Evolutionary conservation across 2,329 filamentous ascomycete genomes (phyloP), one percentile per base, ranked within the genome.

Genomic region (Diaporthe sp.): DNA sequence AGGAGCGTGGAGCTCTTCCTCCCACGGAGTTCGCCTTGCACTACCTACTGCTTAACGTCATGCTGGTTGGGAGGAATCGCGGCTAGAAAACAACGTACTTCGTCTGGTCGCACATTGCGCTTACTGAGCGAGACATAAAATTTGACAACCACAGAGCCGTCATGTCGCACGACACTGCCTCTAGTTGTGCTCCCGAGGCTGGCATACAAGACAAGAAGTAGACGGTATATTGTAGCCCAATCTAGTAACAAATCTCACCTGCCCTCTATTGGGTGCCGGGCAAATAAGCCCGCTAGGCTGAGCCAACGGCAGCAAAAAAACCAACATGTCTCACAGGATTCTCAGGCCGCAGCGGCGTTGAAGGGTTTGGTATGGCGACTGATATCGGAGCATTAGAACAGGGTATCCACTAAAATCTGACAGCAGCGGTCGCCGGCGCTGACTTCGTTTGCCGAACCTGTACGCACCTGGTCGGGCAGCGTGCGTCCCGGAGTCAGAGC

Each of bases 371-470:
- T 10, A 37, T 37, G 39, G 39, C 39, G n/a, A 17, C 19, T 37
- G 12, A 37, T 30, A 66, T 66, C 61, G 44, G 61, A 27, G 15
- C 22, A 51, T 51, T 10, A 25, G 9, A 51, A 13, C 7, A 55
- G 44, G 22, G 47, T 37, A 22, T n/a, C 63, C 63, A 53, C 63
- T 53, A 53, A 53, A 68, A 15, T 68, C 63, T 68, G 44, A 68
- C 63, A 39, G 32, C 63, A 68, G 32, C 44, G 25, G 30, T 22
- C 17, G 19, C 44, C 44, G 44, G 30, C 13, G 61, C 61, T 66
- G 61, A 27, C 61, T 37, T 51, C 22, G 61, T 51, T 51, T 66
- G 61, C 63, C 63, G 47, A 53, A 39, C 25, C 4, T 15, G 32
- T n/a, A 37, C 13, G 47, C 47, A 53, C 6, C 9, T 39, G 32